Percentiles rank a stretch among this genome's conserved stretches.
These are phyloP conservation scores for Geotrichum europaeum DNA, from an alignment of 1,139 yeast species.

Conservation along the genomic window DNA sequence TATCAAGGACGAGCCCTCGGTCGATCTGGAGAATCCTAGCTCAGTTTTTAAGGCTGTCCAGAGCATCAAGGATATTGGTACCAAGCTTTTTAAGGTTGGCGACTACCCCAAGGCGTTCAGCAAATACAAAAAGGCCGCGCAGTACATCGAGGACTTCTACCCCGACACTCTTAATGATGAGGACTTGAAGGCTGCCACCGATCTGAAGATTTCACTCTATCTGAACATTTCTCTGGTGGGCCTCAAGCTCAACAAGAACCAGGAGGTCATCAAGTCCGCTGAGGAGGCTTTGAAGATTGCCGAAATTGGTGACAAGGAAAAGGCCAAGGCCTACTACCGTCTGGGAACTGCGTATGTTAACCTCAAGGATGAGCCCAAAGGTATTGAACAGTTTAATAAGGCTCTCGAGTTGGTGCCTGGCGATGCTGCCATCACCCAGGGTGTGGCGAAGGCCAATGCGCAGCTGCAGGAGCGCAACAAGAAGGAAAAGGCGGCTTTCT, in stretches of 20 bases:
- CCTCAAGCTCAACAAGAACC: constrained; percentile 54
- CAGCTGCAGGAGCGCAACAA: constrained; percentile 50
- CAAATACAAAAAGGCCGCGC: constrained; percentile 68
- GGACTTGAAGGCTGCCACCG: constrained; percentile 36
- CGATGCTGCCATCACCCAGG: constrained; percentile 67
- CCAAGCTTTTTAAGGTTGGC: constrained; percentile 59
- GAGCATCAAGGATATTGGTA: constrained; percentile 72
- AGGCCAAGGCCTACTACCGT: constrained; percentile 81
- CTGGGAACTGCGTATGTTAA: constrained; percentile 65
- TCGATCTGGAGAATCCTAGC: constrained; percentile 54
- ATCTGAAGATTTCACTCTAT: constrained; percentile 55
- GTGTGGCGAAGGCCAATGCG: constrained; percentile 55
- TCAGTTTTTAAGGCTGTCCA: constrained; percentile 62
- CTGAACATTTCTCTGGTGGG: constrained; percentile 75
- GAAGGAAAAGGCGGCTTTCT: constrained; percentile 76
- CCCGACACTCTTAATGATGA: constrained; percentile 48
- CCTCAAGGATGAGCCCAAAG: constrained; percentile 62
- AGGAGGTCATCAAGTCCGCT: constrained; percentile 54
- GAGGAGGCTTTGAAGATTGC: constrained; percentile 61
- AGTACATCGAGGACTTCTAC: constrained; percentile 63
- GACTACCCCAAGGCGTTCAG: constrained; percentile 42
- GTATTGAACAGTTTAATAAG: constrained; percentile 55
- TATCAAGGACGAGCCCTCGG: constrained; percentile 64
- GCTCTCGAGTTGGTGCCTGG: constrained; percentile 63
- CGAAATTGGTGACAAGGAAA: constrained; percentile 56